Conservation (phyloP, 345 rosid species). For the Murraya paniculata region DNA sequence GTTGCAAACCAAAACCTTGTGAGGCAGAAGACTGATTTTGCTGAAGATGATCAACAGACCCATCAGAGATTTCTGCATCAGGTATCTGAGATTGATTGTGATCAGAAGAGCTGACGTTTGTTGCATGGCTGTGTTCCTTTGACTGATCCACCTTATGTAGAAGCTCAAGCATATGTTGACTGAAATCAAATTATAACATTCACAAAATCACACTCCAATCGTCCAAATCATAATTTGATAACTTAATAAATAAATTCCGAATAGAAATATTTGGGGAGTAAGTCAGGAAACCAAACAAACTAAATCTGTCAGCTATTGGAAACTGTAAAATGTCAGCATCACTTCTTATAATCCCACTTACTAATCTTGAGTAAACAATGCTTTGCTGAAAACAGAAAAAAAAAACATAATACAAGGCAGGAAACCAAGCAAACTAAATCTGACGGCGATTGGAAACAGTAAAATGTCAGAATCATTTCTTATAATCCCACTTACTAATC, state of each 20-base stretch:
- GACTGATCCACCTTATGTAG: conserved; percentile 83
- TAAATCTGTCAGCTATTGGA: background rate
- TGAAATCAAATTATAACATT: conserved; percentile 28
- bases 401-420: too few relatives aligned
- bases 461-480: background rate
- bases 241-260: background rate
- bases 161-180: conserved; percentile 91
- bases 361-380: background rate
- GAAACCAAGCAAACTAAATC: background rate
- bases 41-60: conserved; percentile 51
- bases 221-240: background rate
- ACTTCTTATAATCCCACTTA: background rate
- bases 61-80: conserved; percentile 53
- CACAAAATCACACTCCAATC: conserved; percentile 8
- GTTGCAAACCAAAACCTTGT: conserved; percentile 76
- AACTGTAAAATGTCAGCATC: background rate
- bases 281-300: background rate
- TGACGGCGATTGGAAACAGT: background rate
- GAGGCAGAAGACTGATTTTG: conserved; percentile 54
- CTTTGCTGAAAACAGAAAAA: too few relatives aligned
- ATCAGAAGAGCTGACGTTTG: conserved; percentile 44
- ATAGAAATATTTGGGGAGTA: background rate
- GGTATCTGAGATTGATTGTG: conserved; percentile 40
- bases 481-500: background rate
- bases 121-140: conserved; percentile 41